phyloP scores from a whole-genome alignment of 176 grass and related monocot species.

The Luzula sylvatica region DNA sequence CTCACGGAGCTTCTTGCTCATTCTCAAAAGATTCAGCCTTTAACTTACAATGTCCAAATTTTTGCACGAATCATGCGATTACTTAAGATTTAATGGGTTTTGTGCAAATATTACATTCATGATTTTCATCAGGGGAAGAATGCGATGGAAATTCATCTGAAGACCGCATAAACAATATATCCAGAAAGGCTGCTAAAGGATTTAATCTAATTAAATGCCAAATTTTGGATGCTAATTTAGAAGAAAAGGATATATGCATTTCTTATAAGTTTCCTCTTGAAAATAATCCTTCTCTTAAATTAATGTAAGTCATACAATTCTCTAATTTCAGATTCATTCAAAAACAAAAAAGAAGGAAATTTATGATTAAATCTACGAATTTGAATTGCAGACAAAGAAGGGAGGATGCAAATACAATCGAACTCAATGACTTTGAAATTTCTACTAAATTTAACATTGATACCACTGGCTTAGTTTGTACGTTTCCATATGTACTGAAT shows the following conservation, averaged over 20 bases:
- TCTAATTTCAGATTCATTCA: constrained; percentile 8
- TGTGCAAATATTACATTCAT: not conserved
- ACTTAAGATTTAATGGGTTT: constrained; percentile 4
- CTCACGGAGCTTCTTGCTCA: too few relatives aligned
- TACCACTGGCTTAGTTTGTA: constrained; percentile 90
- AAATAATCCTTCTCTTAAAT: constrained; percentile 39
- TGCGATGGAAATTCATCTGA: constrained; percentile 16
- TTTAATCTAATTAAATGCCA: constrained; percentile 72
- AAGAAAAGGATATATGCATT: constrained; percentile 35
- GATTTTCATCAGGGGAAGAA: constrained; percentile 2
- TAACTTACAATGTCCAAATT: constrained; percentile 4
- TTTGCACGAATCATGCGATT: not conserved
- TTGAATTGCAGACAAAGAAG: constrained; percentile 60
- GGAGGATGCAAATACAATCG: constrained; percentile 53
- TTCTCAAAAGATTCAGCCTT: not conserved
- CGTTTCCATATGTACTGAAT: constrained; percentile 33
- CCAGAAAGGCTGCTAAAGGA: constrained; percentile 50
- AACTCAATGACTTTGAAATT: constrained; percentile 64
- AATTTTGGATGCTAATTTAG: constrained; percentile 27
- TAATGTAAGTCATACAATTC: constrained; percentile 46
- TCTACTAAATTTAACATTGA: constrained; percentile 76
- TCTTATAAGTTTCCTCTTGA: constrained; percentile 37
- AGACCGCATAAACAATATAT: constrained; percentile 39
- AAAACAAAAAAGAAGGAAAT: not conserved
- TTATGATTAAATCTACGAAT: not conserved